Base-by-base conservation (phyloP, 2,329 filamentous ascomycete species). In the Penicillium sp. region DNA sequence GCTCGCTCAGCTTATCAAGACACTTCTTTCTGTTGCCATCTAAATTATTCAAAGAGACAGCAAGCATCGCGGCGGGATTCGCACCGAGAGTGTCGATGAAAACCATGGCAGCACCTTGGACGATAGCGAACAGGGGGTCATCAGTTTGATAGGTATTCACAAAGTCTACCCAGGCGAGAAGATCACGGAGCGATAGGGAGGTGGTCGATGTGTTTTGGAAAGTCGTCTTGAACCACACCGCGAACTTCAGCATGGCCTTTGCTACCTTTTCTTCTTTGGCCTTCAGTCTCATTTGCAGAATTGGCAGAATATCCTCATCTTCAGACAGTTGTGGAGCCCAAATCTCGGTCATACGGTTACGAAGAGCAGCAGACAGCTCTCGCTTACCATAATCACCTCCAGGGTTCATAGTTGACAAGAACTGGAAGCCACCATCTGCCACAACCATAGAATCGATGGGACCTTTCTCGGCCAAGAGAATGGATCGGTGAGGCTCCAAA, bases 351-450 rank as follows among this genome's bases (percentile, higher is more conserved):
- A 99, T 96, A 57, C 94, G 89, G 71, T 99, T 99, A 44, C 94
- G 85, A 56, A 99, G 78, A 14, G 94, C 95, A 3, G 94, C 94
- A 1, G 94, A 99, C 12, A 99, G 82, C 72, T 99, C 94, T 64
- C 93, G 91, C 77, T 99, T 99, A 61, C 94, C 94, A 71, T 97
- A 99, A 69, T 99, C 94, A 44, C 95, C 94, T 49, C 95, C 95
- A 8, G 94, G 94, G 64, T 99, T 99, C 94, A 99, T 99, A 0
- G 94, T 99, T 3, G 94, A 93, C 56, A 99, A 85, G 74, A 99
- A 97, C 67, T 99, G 92, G 73, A 97, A 99, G 0, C 89, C 90
- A 40, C 88, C 81, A 11, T 81, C 75, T 6, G 89, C 94, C 37
- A 84, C 83, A 25, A 99, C 83, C 60, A 90, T 86, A 0, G 92